Conservation (phyloP, 192 early-diverging fungal species). For the Spinellus fusiger region DNA sequence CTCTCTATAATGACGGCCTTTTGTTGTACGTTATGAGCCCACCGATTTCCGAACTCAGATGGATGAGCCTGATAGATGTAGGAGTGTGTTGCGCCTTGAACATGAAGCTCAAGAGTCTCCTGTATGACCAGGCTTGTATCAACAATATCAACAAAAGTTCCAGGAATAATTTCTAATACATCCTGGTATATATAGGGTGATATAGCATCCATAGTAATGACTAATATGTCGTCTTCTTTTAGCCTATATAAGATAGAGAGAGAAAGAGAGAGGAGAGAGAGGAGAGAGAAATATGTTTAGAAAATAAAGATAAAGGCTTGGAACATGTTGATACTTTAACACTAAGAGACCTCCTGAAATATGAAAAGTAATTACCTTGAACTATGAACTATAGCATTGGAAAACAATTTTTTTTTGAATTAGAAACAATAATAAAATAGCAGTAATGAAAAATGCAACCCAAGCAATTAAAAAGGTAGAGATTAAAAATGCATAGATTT, state of each 20-base stretch:
- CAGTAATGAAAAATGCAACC: too few species aligned
- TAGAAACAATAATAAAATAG: too few species aligned
- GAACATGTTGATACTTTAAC: too few species aligned
- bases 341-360: too few species aligned
- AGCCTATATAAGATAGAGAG: constrained; percentile 4
- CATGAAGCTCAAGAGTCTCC: not conserved
- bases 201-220: not conserved
- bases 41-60: not conserved
- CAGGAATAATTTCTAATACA: not conserved
- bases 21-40: not conserved
- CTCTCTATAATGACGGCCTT: not conserved
- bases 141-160: not conserved
- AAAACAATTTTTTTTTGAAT: too few species aligned
- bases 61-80: not conserved
- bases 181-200: constrained; percentile 1
- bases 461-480: too few species aligned
- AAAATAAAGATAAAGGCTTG: not conserved
- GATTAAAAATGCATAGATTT: too few species aligned
- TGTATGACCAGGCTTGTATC: not conserved
- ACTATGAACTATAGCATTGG: too few species aligned
- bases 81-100: not conserved
- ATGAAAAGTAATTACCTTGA: too few species aligned
- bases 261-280: too few species aligned
- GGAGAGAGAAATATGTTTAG: not conserved
- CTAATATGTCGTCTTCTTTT: not conserved